These are phyloP conservation scores for Candida endomychidarum DNA, from an alignment of 805 yeast genomes.

Conservation along the genomic window DNA sequence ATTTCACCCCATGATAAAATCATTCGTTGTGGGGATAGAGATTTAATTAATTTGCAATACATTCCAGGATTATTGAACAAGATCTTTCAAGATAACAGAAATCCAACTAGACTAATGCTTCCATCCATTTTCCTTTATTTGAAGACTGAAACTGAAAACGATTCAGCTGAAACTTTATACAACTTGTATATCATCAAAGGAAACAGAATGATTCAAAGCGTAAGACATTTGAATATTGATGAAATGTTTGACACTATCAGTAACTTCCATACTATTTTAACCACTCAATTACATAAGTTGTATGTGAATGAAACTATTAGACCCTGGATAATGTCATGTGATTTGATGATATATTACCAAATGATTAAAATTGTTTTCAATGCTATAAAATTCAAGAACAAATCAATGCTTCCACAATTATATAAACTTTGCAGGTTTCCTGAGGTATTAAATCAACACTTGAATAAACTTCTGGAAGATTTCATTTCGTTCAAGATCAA, in stretches of 20 bases:
- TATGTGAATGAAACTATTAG: constrained; percentile 48
- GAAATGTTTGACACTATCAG: constrained; percentile 54
- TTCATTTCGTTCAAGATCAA: constrained; percentile 53
- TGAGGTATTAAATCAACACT: not conserved
- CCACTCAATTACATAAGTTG: constrained; percentile 61
- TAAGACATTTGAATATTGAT: constrained; percentile 66
- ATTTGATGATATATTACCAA: constrained; percentile 55
- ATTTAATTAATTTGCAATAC: constrained; percentile 17
- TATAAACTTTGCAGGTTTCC: not conserved
- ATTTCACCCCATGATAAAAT: not conserved
- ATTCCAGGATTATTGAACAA: constrained; percentile 29
- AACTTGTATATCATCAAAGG: constrained; percentile 66
- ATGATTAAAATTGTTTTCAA: constrained; percentile 61
- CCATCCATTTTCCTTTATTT: constrained; percentile 46
- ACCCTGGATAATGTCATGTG: constrained; percentile 71
- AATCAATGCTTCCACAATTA: not conserved
- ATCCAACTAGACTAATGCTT: constrained; percentile 20
- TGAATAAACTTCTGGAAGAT: constrained; percentile 46
- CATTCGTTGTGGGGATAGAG: not conserved
- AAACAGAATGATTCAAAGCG: constrained; percentile 58
- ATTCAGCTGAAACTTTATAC: constrained; percentile 60
- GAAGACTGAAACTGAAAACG: constrained; percentile 48
- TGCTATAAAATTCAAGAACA: constrained; percentile 47
- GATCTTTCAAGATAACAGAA: constrained; percentile 17
- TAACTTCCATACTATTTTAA: constrained; percentile 54